phyloP scores from a whole-genome alignment of 768 basidiomycete genomes.

The Lactarius quietus region DNA sequence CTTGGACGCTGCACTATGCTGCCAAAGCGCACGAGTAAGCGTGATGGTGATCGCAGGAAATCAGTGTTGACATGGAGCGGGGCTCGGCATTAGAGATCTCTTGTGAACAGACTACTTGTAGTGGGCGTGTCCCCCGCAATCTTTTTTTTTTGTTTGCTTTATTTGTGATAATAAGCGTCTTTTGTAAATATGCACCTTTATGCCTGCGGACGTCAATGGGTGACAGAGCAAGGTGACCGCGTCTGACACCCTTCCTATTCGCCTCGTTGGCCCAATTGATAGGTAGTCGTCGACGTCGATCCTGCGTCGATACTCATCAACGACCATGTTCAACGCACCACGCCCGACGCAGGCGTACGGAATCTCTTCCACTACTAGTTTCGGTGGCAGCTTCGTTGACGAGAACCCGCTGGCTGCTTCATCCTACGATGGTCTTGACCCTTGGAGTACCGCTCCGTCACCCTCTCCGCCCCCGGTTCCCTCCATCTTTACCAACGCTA shows the following conservation, averaged over 20 bases:
- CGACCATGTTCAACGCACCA: conserved; percentile 80
- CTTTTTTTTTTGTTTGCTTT: conserved; percentile 3
- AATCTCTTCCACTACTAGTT: conserved; percentile 49
- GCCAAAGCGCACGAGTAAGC: conserved; percentile 50
- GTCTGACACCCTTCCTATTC: conserved; percentile 1
- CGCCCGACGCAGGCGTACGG: conserved; percentile 68
- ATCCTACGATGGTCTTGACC: conserved; percentile 69
- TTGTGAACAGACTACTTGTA: conserved; percentile 5
- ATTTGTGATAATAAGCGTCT: conserved; percentile 1
- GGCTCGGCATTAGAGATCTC: background rate
- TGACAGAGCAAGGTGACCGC: background rate
- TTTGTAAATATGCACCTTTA: background rate
- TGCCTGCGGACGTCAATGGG: background rate
- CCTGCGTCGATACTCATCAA: background rate
- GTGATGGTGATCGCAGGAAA: conserved; percentile 4
- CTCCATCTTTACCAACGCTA: conserved; percentile 37
- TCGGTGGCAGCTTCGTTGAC: conserved; percentile 71
- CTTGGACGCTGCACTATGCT: conserved; percentile 94
- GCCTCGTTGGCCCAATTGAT: background rate
- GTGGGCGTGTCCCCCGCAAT: background rate
- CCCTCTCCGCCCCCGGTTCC: conserved; percentile 60
- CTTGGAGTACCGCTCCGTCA: conserved; percentile 70
- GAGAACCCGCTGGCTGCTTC: conserved; percentile 69
- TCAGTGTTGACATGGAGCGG: background rate
- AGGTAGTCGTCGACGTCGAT: too few species aligned